These are phyloP conservation scores for Viola pubescens DNA, from an alignment of 441 rosid genomes.

Conservation along the genomic window DNA sequence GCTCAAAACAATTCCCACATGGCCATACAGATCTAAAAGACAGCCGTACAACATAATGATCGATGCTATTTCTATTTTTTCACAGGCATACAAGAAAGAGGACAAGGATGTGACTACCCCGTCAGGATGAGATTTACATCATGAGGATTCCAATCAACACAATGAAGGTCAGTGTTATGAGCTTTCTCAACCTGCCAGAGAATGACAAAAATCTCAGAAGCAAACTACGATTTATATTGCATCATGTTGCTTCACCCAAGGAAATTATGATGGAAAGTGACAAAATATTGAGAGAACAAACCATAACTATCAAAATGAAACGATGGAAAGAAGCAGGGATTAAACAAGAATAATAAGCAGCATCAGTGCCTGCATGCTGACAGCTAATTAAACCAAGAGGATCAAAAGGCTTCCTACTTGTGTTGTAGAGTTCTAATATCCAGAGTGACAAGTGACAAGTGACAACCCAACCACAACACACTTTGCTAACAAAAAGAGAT, in stretches of 20 bases:
- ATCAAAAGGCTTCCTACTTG: neutral
- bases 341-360: too few species aligned
- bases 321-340: too few species aligned
- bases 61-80: too few species aligned
- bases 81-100: neutral
- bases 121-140: constrained; percentile 75
- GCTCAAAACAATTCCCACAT: neutral
- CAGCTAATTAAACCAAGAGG: neutral
- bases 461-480: neutral
- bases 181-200: constrained; percentile 75
- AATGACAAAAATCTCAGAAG: constrained; percentile 1
- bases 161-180: constrained; percentile 81
- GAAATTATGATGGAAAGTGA: too few species aligned
- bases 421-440: neutral
- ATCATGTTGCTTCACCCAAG: too few species aligned
- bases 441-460: neutral
- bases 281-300: too few species aligned
- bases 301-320: too few species aligned
- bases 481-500: too few species aligned
- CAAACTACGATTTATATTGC: neutral
- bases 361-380: too few species aligned
- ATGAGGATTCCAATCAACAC: constrained; percentile 93
- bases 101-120: constrained; percentile 36
- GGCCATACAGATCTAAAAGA: neutral
- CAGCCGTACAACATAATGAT: too few species aligned